phyloP scores from a whole-genome alignment of 1,139 yeast genomes.

The Yamadazyma membranifaciens region DNA sequence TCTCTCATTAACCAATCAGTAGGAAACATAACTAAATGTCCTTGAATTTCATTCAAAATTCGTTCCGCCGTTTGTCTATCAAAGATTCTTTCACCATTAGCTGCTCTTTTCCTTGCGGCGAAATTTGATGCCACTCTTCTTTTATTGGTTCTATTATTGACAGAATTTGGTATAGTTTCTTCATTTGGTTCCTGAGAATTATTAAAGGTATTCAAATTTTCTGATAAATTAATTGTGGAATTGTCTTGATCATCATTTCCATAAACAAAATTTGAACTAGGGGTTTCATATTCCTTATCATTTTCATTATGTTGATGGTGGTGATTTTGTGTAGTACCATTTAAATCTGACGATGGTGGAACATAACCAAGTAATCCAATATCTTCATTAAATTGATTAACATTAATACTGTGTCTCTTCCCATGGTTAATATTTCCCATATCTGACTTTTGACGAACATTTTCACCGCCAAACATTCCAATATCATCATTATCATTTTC shows the following conservation, averaged over 20 bases:
- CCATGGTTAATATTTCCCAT: not conserved
- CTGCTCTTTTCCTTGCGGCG: slow-evolving; percentile 35
- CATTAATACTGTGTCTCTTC: slow-evolving; percentile 16
- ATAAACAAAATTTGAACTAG: not conserved
- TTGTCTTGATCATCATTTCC: slow-evolving; percentile 22
- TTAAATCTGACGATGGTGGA: slow-evolving; percentile 24
- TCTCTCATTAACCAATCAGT: slow-evolving; percentile 87
- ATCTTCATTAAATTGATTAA: slow-evolving; percentile 24
- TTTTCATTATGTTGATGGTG: not conserved
- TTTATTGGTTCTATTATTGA: slow-evolving; percentile 5
- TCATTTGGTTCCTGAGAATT: slow-evolving; percentile 3
- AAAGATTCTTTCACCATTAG: slow-evolving; percentile 54
- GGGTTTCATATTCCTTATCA: too few relatives aligned
- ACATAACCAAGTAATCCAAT: slow-evolving; percentile 42
- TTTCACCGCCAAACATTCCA: too few relatives aligned
- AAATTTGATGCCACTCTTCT: slow-evolving; percentile 19
- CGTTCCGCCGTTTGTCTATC: slow-evolving; percentile 78
- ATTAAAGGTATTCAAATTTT: not conserved
- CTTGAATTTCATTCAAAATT: slow-evolving; percentile 72
- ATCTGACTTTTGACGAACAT: not conserved
- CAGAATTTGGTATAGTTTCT: slow-evolving; percentile 2
- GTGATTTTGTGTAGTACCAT: not conserved
- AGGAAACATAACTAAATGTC: slow-evolving; percentile 88
- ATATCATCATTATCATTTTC: slow-evolving; percentile 1
- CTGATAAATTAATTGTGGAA: slow-evolving; percentile 6